Base-by-base conservation (phyloP, 192 early-diverging fungal genomes). In the Coemansia sp. region DNA sequence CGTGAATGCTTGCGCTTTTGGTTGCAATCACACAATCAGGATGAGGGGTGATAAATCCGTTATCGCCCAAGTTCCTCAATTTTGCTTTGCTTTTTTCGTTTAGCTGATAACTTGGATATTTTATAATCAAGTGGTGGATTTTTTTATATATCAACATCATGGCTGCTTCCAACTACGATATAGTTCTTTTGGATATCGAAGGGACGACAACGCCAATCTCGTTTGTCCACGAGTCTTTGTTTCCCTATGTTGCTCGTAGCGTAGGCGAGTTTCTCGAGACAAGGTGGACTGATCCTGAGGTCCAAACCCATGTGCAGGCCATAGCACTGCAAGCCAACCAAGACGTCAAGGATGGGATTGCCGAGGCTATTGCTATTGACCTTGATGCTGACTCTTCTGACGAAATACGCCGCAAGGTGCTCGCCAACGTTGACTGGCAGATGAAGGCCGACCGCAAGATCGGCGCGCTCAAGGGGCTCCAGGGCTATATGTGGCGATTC, bases 171-270 rank as follows among this genome's bases (percentile, higher is more conserved):
- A 39, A 34, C 40, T 84, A 84, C 66, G 76, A 76, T 20, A 68
- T 65, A 18, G 81, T 85, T 31, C 60, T 97, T 57, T 81, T 94
- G n/a, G 95, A 97, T 73, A 92, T 97, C 70, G 95, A 98, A 78
- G 96, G 97, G 18, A 99, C 97, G 2, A 98, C 95, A 7, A 97
- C 95, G 2, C 95, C 96, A 18, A 97, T 99, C 36, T 89, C 94
- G 27, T 99, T 98, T 87, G 96, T 99, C 22, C 94, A 95, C 79
- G 94, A 97, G 55, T 87, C 87, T 13, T 79, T 99, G 70, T 99
- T 99, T 66, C 95, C 97, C 16, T 96, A 95, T 76, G 91, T 95
- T 40, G 75, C 75, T 31, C 71, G 80, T 36, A 85, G 90, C 46
- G 69, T 93, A 5, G 29, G 75, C 8, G 67, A 79, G 36, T 99